A percentile compares a stretch with the other conserved stretches of the same genome.
These are phyloP conservation scores for Themeda triandra DNA, from an alignment of 176 grass and related monocot species.

Conservation along the genomic window DNA sequence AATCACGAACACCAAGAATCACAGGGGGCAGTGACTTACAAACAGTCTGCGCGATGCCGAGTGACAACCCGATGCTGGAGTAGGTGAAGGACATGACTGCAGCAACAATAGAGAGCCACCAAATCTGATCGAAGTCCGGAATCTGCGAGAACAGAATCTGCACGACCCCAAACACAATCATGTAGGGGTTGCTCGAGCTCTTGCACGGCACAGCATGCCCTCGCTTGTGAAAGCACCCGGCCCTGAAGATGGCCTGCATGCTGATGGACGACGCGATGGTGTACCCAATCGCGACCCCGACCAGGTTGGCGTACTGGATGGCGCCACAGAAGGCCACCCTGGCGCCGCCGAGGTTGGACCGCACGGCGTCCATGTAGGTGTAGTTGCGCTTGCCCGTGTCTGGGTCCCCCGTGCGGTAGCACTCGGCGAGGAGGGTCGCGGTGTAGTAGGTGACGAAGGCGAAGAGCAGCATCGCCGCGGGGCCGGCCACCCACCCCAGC, in stretches of 20 bases:
- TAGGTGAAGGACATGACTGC: constrained; percentile 63
- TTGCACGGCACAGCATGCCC: constrained; percentile 38
- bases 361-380: constrained; percentile 64
- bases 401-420: constrained; percentile 52
- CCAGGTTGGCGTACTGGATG: constrained; percentile 53
- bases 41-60: constrained; percentile 42
- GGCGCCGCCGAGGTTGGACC: constrained; percentile 46
- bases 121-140: constrained; percentile 54
- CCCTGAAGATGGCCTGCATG: constrained; percentile 41
- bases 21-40: background rate
- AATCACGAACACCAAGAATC: background rate
- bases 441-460: constrained; percentile 51
- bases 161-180: constrained; percentile 36
- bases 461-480: constrained; percentile 50
- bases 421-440: constrained; percentile 51
- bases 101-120: constrained; percentile 64
- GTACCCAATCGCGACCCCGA: constrained; percentile 50
- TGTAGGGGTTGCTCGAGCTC: constrained; percentile 42
- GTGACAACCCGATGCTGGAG: constrained; percentile 32
- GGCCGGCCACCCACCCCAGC: constrained; percentile 58
- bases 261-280: constrained; percentile 56
- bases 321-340: constrained; percentile 36
- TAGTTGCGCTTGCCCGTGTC: constrained; percentile 43
- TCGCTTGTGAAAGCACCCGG: constrained; percentile 30
- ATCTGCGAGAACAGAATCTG: constrained; percentile 59